Base-by-base conservation (phyloP, 192 early-diverging fungal species). In the Hyaloraphidium curvatum region DNA sequence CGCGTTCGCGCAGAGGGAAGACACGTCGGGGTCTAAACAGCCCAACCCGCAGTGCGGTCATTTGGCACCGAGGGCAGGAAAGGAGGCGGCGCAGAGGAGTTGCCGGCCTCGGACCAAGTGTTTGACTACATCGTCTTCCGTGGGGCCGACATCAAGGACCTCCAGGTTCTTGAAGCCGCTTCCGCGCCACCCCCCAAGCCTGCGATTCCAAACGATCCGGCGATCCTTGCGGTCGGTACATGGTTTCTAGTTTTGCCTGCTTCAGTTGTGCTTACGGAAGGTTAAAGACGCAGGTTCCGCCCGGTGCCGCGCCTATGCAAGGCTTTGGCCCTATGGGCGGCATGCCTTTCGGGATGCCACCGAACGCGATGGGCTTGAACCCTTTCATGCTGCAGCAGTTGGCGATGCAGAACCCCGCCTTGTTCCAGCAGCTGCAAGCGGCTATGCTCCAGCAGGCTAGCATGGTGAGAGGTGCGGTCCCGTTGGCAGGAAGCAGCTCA, bases 81-180 rank as follows among this genome's bases (percentile, higher is more conserved):
- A 40, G 70, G 71, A 11, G 68, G 64, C 25, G 77, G 85, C 54
- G 54, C 63, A 40, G 81, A 94, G 53, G 91, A 94, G 62, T 86
- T 97, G 53, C 82, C 81, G n/a, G 67, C 81, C 0, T 78, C 79
- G 16, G 82, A 86, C 29, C 79, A 84, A 59, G 68, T 89, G 31
- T 97, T 84, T 67, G 85, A 87, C 54, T 86, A 75, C 57, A 91
- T 97, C 57, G 83, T 90, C 26, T 97, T 97, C 64, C 77, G 89
- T 29, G 94, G 89, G 17, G 77, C 82, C 16, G 94, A 97, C 57
- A 82, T 97, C 52, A 83, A 87, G 66, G 84, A 86, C 60, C 68
- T 97, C 40, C 68, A 77, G 50, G 78, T 83, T 39, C 69, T 78
- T 22, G 69, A 48, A n/a, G 23, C 43, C 17, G 35, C 35, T 37